Percentiles rank a stretch among this genome's conserved stretches.
Evolutionary conservation across 2,329 filamentous ascomycete species (phyloP).

Genomic region (Colletotrichum tamarilloi): DNA sequence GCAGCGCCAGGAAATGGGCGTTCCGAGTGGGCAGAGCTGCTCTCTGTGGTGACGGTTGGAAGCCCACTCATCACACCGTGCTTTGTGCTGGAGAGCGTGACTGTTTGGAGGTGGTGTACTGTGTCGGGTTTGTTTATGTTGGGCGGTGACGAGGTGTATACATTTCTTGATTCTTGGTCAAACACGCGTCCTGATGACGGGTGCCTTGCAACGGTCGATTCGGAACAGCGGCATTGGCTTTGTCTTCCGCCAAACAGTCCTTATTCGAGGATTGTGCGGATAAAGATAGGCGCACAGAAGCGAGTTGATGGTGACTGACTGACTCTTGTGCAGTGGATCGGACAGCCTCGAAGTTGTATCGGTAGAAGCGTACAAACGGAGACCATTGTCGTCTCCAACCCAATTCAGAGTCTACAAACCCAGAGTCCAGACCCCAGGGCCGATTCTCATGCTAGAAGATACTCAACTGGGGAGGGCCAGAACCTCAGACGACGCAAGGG

Average conservation of each 20-base stretch:
- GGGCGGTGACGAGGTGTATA: background rate
- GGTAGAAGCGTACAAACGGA: background rate
- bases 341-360: background rate
- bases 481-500: constrained; percentile 33
- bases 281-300: background rate
- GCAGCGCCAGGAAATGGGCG: background rate
- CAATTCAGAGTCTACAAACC: background rate
- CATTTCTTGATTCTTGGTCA: background rate
- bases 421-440: background rate
- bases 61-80: constrained; percentile 15
- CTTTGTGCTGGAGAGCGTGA: background rate
- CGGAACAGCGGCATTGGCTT: constrained; percentile 20
- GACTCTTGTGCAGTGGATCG: background rate
- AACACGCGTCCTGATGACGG: constrained; percentile 1
- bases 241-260: background rate
- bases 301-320: background rate
- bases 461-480: constrained; percentile 17
- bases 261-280: background rate
- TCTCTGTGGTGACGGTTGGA: background rate
- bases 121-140: background rate
- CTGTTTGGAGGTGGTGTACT: background rate
- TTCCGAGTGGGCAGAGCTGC: constrained; percentile 1
- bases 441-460: constrained; percentile 6
- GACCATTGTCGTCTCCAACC: background rate
- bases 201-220: background rate